phyloP scores from a whole-genome alignment of 257 asterid species.

The Datura wrightii region DNA sequence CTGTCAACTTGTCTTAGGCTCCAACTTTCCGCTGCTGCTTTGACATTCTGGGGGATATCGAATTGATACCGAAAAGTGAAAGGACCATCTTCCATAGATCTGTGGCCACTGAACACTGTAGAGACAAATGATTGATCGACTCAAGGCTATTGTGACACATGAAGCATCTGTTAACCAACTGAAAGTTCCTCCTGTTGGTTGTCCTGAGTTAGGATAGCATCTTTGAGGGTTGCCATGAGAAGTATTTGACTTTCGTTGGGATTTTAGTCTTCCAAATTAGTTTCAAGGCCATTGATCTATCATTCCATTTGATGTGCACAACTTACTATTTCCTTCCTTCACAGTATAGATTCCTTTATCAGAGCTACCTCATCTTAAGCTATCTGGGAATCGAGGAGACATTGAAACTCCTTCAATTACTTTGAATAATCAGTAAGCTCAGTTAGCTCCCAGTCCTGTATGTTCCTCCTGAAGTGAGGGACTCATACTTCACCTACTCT shows the following conservation, averaged over 20 bases:
- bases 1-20: background rate
- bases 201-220: background rate
- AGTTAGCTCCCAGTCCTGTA: background rate
- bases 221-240: conserved; percentile 5
- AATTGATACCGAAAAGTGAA: too few species aligned
- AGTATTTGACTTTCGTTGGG: background rate
- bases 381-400: background rate
- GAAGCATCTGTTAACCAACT: background rate
- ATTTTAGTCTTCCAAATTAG: background rate
- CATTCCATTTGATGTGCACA: background rate
- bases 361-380: background rate
- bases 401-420: background rate
- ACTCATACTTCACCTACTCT: background rate
- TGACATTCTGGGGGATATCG: too few species aligned
- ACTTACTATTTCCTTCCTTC: background rate
- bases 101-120: background rate
- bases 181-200: background rate
- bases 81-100: background rate
- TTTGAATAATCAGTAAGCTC: background rate
- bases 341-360: background rate
- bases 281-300: background rate
- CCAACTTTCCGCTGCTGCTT: too few species aligned
- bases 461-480: background rate
- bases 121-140: background rate
- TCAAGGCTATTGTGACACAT: background rate